Conservation (phyloP, 352 stramenopile genomes). For the Phytopythium oedochilum region DNA sequence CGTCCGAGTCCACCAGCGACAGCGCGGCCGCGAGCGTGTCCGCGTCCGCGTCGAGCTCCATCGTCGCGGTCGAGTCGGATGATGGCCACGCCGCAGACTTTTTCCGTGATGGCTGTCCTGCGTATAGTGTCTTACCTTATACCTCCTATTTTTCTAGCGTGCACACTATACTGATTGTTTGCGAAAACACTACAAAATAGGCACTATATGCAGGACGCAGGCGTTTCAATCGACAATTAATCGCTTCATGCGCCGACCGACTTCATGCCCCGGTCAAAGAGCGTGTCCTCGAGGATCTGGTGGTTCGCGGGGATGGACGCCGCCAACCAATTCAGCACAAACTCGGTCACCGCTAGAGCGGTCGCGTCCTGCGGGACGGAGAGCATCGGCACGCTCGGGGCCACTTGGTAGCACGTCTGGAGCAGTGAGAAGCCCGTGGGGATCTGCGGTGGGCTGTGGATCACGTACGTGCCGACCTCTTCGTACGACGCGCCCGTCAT, state of each 20-base stretch:
- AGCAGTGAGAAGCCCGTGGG: background rate
- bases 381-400: background rate
- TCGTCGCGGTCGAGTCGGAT: background rate
- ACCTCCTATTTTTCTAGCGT: too few species aligned
- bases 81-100: too few species aligned
- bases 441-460: background rate
- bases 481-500: slow-evolving; percentile 17
- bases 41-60: background rate
- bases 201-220: too few species aligned
- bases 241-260: background rate
- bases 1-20: background rate
- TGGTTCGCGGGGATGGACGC: slow-evolving; percentile 1
- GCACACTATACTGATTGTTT: too few species aligned
- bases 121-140: background rate
- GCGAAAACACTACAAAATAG: too few species aligned
- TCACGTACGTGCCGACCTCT: slow-evolving; percentile 17
- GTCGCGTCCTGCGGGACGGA: background rate
- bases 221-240: too few species aligned
- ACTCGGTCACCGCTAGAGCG: slow-evolving; percentile 5
- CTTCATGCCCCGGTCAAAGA: background rate
- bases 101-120: background rate
- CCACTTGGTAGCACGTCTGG: slow-evolving; percentile 1
- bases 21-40: slow-evolving; percentile 1
- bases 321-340: slow-evolving; percentile 3
- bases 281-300: slow-evolving; percentile 2